These are phyloP conservation scores for Sergeia podlipaevii DNA, from an alignment of 208 protist species.

Conservation along the genomic window DNA sequence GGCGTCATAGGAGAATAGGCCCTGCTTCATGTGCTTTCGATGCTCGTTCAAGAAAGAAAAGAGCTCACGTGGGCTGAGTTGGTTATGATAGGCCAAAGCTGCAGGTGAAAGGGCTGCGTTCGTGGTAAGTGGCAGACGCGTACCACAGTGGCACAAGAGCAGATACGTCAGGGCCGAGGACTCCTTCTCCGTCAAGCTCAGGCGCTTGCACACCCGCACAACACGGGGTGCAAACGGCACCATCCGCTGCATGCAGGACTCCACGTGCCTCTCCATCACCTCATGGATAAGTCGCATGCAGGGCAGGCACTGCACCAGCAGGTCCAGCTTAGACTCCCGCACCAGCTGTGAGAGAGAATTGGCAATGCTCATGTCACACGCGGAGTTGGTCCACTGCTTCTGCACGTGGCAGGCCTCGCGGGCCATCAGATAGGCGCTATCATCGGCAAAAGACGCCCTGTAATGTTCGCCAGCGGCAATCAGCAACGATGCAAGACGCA, in stretches of 20 bases:
- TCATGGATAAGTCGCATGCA: slow-evolving; percentile 23
- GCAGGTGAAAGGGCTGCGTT: slow-evolving; percentile 28
- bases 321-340: slow-evolving; percentile 25
- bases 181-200: slow-evolving; percentile 53
- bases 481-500: slow-evolving; percentile 17
- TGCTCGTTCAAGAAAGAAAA: slow-evolving; percentile 69
- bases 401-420: slow-evolving; percentile 41
- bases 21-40: slow-evolving; percentile 80
- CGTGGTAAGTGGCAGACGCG: slow-evolving; percentile 17
- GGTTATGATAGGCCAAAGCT: slow-evolving; percentile 45
- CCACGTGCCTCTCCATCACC: slow-evolving; percentile 23
- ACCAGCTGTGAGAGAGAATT: slow-evolving; percentile 19
- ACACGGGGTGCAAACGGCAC: slow-evolving; percentile 48
- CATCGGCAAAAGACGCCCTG: slow-evolving; percentile 40
- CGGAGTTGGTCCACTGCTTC: slow-evolving; percentile 19
- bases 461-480: slow-evolving; percentile 18
- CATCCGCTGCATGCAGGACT: slow-evolving; percentile 40
- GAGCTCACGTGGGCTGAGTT: slow-evolving; percentile 64
- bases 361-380: slow-evolving; percentile 17
- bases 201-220: slow-evolving; percentile 51
- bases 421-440: slow-evolving; percentile 63
- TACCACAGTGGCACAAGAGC: slow-evolving; percentile 71
- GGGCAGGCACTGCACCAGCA: slow-evolving; percentile 41
- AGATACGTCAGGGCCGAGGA: slow-evolving; percentile 54
- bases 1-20: slow-evolving; percentile 55